phyloP scores from a whole-genome alignment of 2,329 filamentous ascomycete genomes.

The Botryotinia globosa region DNA sequence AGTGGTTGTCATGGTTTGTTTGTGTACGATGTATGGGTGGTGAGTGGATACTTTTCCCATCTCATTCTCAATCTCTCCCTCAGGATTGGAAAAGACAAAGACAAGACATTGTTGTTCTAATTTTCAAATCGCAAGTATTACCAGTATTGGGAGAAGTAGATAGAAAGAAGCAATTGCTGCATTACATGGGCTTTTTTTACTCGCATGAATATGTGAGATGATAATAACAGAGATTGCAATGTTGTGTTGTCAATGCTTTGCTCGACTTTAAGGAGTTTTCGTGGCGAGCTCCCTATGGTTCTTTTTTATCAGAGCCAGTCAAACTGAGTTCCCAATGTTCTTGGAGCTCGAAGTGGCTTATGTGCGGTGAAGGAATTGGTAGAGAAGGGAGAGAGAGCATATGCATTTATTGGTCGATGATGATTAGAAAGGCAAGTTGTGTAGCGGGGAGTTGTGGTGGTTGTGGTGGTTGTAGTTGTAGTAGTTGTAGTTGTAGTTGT shows the following conservation, averaged over 20 bases:
- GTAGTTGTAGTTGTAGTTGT: no score
- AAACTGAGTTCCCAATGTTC: background rate
- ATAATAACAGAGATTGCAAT: background rate
- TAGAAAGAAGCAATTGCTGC: conserved; percentile 5
- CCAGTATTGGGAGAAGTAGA: background rate
- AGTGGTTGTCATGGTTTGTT: conserved; percentile 14
- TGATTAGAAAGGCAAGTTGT: background rate
- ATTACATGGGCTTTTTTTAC: conserved; percentile 8
- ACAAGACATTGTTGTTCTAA: background rate
- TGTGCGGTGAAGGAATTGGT: conserved; percentile 24
- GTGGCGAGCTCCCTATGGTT: conserved; percentile 18
- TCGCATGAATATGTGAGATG: conserved; percentile 4
- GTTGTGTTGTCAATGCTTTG: conserved; percentile 8
- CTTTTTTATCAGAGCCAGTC: background rate
- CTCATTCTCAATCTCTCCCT: background rate
- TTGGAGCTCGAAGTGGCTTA: conserved; percentile 30
- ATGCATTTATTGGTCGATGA: background rate
- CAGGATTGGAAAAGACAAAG: conserved; percentile 1
- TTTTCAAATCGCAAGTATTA: conserved; percentile 1
- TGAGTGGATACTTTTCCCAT: conserved; percentile 1
- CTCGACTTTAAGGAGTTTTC: conserved; percentile 3
- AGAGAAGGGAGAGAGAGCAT: background rate
- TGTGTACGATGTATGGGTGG: no score
- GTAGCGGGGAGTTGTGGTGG: background rate
- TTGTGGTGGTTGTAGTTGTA: no score